Evolutionary conservation across 1,139 yeast species (phyloP), one percentile per base, ranked within the genome.

Genomic region (Spathaspora sp.): DNA sequence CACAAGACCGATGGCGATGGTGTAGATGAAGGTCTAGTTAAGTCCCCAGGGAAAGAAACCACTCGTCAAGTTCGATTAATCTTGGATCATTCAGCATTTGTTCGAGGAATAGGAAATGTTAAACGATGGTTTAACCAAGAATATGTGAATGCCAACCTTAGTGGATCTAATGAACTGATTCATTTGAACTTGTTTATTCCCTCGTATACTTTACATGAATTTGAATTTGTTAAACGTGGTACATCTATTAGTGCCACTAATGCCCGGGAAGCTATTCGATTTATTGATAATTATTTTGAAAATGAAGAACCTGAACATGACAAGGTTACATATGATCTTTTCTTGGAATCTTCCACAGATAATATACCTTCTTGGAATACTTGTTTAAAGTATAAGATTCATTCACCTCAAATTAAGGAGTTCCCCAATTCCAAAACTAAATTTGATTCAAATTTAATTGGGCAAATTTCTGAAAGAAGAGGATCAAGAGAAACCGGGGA

Each of bases 41-140:
- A 42, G n/a, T n/a, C n/a, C n/a, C n/a, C n/a, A n/a, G n/a, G n/a
- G n/a, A n/a, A n/a, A n/a, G n/a, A n/a, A n/a, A n/a, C 36, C 13
- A 31, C 36, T 15, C 51, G 55, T 36, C 47, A 48, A 27, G 56
- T 52, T 16, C 44, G 47, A 50, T 63, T 81, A 45, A 78, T 82
- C 9, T 56, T 82, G 43, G 87, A 82, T 57, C 83, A 80, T 25
- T 74, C 84, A 9, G 81, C 84, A 1, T 70, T 82, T 50, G 76
- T 80, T 5, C 72, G 82, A 46, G 87, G 86, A 1, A 72, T 82
- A 41, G 84, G 84, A 1, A 78, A 78, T 52, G 69, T 82, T 56
- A 80, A 80, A 57, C 63, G 78, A 50, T 82, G 87, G 86, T 69
- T 75, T 46, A 70, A 74, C 45, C 55, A 65, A n/a, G 72, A 64